Evolutionary conservation across 2,329 filamentous ascomycete genomes (phyloP).

Genomic region (Neonectria neomacrospora): DNA sequence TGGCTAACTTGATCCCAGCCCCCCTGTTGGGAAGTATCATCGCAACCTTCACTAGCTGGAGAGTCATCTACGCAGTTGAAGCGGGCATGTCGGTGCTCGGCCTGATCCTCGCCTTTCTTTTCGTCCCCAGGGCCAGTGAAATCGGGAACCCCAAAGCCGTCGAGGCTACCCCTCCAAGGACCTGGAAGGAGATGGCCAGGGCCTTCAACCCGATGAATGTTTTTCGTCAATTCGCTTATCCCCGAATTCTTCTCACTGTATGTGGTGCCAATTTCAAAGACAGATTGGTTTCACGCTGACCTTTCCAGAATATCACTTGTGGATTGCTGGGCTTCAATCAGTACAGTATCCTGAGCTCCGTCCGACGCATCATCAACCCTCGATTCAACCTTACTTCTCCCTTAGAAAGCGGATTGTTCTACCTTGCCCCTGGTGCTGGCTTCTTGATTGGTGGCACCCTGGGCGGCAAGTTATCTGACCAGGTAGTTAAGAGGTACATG

Average conservation of each 20-base stretch:
- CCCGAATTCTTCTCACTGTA: conserved; percentile 39
- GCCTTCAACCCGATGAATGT: conserved; percentile 44
- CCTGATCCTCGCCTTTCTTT: conserved; percentile 38
- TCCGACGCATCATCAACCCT: conserved; percentile 75
- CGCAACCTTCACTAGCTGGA: conserved; percentile 43
- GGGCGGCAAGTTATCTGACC: conserved; percentile 63
- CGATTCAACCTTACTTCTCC: conserved; percentile 73
- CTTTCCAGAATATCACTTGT: conserved; percentile 39
- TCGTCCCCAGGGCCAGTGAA: conserved; percentile 40
- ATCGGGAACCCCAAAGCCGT: conserved; percentile 36
- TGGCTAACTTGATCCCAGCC: conserved; percentile 25
- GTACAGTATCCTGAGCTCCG: conserved; percentile 69
- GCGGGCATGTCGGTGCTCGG: conserved; percentile 43
- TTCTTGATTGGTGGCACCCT: conserved; percentile 73
- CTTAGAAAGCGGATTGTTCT: conserved; percentile 73
- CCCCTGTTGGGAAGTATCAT: conserved; percentile 43
- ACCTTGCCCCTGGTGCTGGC: conserved; percentile 74
- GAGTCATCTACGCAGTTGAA: conserved; percentile 44
- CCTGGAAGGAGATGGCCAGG: conserved; percentile 29
- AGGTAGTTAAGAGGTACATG: conserved; percentile 53
- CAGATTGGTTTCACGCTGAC: conserved; percentile 3
- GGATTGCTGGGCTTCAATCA: conserved; percentile 44
- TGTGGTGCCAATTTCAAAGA: neutral
- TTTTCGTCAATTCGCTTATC: conserved; percentile 41
- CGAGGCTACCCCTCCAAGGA: conserved; percentile 24